These are phyloP conservation scores for Onygenales sp. DNA, from an alignment of 2,329 filamentous ascomycete species.

Conservation along the genomic window DNA sequence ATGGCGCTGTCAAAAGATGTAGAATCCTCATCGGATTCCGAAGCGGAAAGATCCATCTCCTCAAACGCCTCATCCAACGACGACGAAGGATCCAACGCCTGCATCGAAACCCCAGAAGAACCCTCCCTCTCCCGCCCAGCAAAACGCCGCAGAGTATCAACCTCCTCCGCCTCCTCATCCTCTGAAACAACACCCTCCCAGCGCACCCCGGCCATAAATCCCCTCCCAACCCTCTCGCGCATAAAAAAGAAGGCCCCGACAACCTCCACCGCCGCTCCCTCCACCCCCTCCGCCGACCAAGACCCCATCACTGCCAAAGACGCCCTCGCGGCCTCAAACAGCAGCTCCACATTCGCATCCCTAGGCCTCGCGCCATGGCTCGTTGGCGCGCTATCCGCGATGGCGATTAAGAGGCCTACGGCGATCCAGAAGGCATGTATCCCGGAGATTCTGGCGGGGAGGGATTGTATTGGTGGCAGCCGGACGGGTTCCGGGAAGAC, in stretches of 20 bases:
- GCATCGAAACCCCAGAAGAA: constrained; percentile 7
- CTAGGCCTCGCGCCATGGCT: constrained; percentile 79
- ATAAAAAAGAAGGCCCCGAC: constrained; percentile 30
- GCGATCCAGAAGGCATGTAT: constrained; percentile 90
- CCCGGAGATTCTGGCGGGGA: constrained; percentile 79
- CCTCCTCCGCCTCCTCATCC: constrained; percentile 16
- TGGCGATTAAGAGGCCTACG: constrained; percentile 81
- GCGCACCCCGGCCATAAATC: constrained; percentile 14
- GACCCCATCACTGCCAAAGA: constrained; percentile 31
- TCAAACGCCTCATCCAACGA: neutral
- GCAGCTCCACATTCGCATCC: constrained; percentile 50
- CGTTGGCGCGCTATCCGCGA: constrained; percentile 62
- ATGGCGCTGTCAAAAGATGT: constrained; percentile 21
- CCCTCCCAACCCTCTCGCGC: constrained; percentile 29
- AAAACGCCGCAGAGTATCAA: constrained; percentile 31
- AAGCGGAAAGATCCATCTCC: constrained; percentile 1
- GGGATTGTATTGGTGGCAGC: constrained; percentile 91
- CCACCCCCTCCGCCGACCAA: constrained; percentile 8
- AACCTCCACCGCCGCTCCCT: constrained; percentile 3
- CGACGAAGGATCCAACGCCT: neutral
- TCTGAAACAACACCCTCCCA: neutral
- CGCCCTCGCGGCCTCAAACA: constrained; percentile 35
- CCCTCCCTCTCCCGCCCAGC: constrained; percentile 20
- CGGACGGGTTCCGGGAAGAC: constrained; percentile 96
- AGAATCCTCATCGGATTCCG: constrained; percentile 16